phyloP scores from a whole-genome alignment of 2,329 filamentous ascomycete genomes.

The Xylariales sp. region DNA sequence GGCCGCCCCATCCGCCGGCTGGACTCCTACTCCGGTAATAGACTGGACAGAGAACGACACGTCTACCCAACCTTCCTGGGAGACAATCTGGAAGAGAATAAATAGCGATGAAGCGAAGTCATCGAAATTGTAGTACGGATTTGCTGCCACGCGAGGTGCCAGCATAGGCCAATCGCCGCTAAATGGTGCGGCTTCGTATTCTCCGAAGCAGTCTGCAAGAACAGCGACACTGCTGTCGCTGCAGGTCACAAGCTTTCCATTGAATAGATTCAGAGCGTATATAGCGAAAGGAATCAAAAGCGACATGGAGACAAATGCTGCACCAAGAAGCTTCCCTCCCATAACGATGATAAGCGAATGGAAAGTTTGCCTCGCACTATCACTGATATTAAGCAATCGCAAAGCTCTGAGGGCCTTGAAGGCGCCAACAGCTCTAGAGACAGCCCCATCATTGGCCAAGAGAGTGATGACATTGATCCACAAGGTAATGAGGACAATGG shows the following conservation, averaged over 20 bases:
- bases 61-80: constrained; percentile 95
- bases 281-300: constrained; percentile 95
- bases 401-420: constrained; percentile 95
- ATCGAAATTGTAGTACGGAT: constrained; percentile 88
- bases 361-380: constrained; percentile 92
- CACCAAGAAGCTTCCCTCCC: constrained; percentile 88
- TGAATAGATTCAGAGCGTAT: constrained; percentile 91
- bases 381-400: constrained; percentile 88
- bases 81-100: constrained; percentile 97
- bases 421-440: constrained; percentile 87
- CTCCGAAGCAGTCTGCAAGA: constrained; percentile 72
- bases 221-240: constrained; percentile 64
- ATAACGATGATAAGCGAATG: constrained; percentile 93
- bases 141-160: constrained; percentile 74
- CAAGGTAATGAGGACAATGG: constrained; percentile 82
- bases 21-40: constrained; percentile 71
- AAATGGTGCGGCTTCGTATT: constrained; percentile 73
- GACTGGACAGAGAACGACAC: constrained; percentile 82
- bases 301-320: constrained; percentile 88
- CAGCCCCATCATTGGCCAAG: constrained; percentile 73
- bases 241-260: constrained; percentile 72
- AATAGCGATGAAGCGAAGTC: constrained; percentile 92
- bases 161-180: constrained; percentile 73
- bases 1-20: constrained; percentile 65
- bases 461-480: constrained; percentile 93